A percentile compares a stretch with the other conserved stretches of the same genome.
phyloP scores from a whole-genome alignment of 176 grass and related monocot species.

The Lolium multiflorum region DNA sequence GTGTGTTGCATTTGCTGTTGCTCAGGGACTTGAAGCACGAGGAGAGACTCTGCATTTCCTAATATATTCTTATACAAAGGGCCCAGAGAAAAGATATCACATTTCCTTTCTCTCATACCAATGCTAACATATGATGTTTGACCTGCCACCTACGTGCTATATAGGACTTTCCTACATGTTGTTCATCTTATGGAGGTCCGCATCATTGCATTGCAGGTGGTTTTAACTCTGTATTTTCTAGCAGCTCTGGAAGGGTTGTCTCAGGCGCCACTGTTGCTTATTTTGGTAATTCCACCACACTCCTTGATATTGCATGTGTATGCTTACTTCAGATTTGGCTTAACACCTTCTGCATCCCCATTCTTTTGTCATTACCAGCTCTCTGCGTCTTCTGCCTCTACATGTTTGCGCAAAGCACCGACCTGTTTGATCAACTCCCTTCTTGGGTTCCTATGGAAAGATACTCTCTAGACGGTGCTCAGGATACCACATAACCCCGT shows the following conservation, averaged over 20 bases:
- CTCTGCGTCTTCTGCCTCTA: constrained; percentile 84
- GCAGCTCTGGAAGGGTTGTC: constrained; percentile 79
- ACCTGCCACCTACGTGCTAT: not conserved
- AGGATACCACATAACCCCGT: constrained; percentile 50
- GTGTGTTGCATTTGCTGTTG: too few species aligned
- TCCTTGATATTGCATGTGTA: not conserved
- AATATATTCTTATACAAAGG: not conserved
- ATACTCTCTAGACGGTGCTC: constrained; percentile 47
- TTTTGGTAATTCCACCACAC: constrained; percentile 59
- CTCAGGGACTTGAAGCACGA: too few species aligned
- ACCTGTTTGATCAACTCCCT: constrained; percentile 56
- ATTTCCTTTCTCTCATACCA: not conserved
- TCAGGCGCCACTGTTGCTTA: constrained; percentile 87
- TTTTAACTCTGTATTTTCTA: constrained; percentile 71
- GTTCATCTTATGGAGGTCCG: not conserved
- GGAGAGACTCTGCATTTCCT: not conserved
- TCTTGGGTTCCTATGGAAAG: constrained; percentile 55
- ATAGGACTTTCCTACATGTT: not conserved
- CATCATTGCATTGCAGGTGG: constrained; percentile 66
- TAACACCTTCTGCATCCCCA: constrained; percentile 2
- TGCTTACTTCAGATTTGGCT: not conserved
- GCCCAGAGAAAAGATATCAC: not conserved
- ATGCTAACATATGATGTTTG: not conserved
- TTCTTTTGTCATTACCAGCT: constrained; percentile 43
- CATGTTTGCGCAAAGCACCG: constrained; percentile 70